phyloP scores from a whole-genome alignment of 441 rosid species.

The Rhodomyrtus psidioides region DNA sequence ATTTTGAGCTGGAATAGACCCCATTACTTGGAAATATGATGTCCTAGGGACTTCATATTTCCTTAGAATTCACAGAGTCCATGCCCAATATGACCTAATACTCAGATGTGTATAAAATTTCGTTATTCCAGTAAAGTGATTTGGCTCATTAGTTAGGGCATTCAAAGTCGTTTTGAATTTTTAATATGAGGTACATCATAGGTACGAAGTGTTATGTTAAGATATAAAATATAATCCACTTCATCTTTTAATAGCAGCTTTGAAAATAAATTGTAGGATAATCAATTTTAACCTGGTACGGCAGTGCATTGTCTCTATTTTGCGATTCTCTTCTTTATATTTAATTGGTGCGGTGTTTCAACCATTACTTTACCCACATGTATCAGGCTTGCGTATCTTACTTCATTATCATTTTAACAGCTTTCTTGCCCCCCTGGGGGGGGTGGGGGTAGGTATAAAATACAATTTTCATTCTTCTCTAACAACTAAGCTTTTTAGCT shows the following conservation, averaged over 20 bases:
- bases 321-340: background rate
- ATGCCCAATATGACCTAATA: background rate
- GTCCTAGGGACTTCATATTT: background rate
- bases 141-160: background rate
- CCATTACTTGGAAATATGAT: background rate
- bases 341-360: background rate
- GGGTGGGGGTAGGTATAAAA: background rate
- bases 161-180: background rate
- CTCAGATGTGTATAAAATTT: background rate
- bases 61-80: background rate
- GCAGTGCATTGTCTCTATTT: background rate
- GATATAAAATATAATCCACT: background rate
- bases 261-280: background rate
- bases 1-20: background rate
- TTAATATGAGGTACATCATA: background rate
- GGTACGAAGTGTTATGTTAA: background rate
- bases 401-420: background rate
- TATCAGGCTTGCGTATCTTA: background rate
- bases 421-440: background rate
- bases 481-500: background rate
- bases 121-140: background rate
- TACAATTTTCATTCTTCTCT: background rate
- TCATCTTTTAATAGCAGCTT: background rate
- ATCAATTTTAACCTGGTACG: background rate
- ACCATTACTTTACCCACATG: background rate